Evolutionary conservation across 768 basidiomycete species (phyloP).

Genomic region (Mycena polygramma): DNA sequence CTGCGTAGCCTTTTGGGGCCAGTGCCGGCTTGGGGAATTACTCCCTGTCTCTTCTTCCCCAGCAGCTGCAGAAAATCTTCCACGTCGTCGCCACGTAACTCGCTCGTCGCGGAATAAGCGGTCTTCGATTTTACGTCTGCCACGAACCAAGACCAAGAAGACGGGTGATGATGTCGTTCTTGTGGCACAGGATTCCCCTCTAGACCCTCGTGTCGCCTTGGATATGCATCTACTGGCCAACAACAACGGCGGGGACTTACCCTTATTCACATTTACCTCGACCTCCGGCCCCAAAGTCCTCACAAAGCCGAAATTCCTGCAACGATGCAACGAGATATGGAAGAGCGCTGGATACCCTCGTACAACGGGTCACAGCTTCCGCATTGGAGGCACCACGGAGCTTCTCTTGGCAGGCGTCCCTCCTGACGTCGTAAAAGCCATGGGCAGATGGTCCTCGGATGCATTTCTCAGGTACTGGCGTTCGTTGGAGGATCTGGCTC

Average conservation of each 20-base stretch:
- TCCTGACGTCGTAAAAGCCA: slow-evolving; percentile 22
- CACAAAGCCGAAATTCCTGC: slow-evolving; percentile 5
- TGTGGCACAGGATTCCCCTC: too few relatives aligned
- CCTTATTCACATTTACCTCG: background rate
- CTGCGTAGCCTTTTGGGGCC: too few relatives aligned
- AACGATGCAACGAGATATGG: slow-evolving; percentile 34
- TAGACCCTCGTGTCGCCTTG: background rate
- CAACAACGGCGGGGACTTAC: background rate
- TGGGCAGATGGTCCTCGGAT: slow-evolving; percentile 34
- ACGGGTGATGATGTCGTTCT: too few relatives aligned
- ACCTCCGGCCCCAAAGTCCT: background rate
- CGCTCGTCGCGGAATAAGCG: too few relatives aligned
- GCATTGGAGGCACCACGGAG: slow-evolving; percentile 34
- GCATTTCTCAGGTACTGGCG: slow-evolving; percentile 45
- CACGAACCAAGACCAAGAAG: too few relatives aligned
- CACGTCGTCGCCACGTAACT: too few relatives aligned
- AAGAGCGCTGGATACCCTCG: slow-evolving; percentile 5
- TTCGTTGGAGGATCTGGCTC: slow-evolving; percentile 20
- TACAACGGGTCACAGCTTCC: slow-evolving; percentile 31
- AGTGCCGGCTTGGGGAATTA: too few relatives aligned
- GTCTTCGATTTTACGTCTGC: too few relatives aligned
- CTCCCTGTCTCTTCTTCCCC: too few relatives aligned
- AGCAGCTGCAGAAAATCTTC: too few relatives aligned
- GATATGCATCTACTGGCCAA: background rate
- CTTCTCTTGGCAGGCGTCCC: slow-evolving; percentile 24